Conservation (phyloP, 768 basidiomycete species). For the Stropharia rugosoannulata region DNA sequence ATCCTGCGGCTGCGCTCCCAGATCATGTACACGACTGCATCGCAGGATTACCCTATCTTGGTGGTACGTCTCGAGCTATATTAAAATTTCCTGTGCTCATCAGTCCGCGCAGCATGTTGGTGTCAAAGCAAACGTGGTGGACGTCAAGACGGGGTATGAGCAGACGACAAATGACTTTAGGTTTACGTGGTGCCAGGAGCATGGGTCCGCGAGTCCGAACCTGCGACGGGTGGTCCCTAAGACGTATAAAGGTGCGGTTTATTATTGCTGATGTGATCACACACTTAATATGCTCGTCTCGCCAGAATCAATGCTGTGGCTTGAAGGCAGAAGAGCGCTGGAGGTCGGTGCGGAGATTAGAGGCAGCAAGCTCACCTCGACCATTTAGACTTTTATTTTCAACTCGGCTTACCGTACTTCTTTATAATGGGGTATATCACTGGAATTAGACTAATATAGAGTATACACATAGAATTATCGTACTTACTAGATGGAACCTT, state of each 20-base stretch:
- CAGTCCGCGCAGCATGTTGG: constrained; percentile 55
- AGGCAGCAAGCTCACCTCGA: constrained; percentile 5
- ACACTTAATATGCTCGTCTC: neutral
- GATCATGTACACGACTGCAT: constrained; percentile 58
- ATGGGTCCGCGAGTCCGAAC: constrained; percentile 25
- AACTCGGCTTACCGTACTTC: constrained; percentile 3
- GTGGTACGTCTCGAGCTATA: constrained; percentile 45
- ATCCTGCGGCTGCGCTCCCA: constrained; percentile 73
- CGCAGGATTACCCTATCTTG: constrained; percentile 49
- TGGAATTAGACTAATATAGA: neutral
- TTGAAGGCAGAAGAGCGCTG: constrained; percentile 74
- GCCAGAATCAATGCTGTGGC: constrained; percentile 81
- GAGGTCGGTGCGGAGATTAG: constrained; percentile 68
- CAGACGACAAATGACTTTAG: constrained; percentile 75
- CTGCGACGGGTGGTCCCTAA: constrained; percentile 57
- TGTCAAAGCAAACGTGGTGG: constrained; percentile 71
- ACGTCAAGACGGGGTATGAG: constrained; percentile 62
- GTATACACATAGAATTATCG: too few species aligned
- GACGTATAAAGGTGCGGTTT: constrained; percentile 62
- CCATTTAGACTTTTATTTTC: neutral
- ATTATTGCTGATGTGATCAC: neutral
- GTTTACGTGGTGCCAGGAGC: constrained; percentile 63
- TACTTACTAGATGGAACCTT: too few species aligned
- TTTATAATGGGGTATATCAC: neutral
- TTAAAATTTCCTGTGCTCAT: neutral